Conservation (phyloP, 805 yeast genomes). For the Saturnispora sekii region DNA sequence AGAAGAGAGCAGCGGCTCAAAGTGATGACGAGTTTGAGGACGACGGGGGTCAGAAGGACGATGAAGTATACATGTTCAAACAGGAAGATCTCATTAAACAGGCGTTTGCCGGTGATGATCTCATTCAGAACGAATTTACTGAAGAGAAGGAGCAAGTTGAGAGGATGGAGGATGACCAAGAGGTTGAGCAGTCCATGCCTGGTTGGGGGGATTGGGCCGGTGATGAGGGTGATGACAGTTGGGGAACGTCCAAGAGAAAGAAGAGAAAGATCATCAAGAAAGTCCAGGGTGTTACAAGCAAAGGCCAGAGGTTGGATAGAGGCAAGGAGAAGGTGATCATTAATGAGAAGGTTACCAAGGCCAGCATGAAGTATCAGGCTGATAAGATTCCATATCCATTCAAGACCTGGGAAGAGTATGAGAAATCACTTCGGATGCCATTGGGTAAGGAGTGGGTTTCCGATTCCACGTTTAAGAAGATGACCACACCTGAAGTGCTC, state of each 20-base stretch:
- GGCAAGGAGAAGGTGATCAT: constrained; percentile 73
- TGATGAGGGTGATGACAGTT: constrained; percentile 19
- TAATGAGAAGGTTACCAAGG: constrained; percentile 79
- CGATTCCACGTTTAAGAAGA: constrained; percentile 72
- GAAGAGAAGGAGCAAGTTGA: constrained; percentile 60
- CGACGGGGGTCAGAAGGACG: constrained; percentile 37
- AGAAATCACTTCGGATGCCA: constrained; percentile 90
- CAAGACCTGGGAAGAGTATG: constrained; percentile 90
- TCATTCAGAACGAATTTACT: constrained; percentile 61
- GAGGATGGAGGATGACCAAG: constrained; percentile 71
- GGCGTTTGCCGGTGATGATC: constrained; percentile 98
- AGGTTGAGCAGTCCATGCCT: constrained; percentile 76
- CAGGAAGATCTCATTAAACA: constrained; percentile 77
- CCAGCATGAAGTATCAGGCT: constrained; percentile 76
- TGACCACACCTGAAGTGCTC: constrained; percentile 81
- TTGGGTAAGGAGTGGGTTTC: constrained; percentile 96
- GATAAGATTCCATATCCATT: constrained; percentile 91
- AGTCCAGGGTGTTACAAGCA: constrained; percentile 64
- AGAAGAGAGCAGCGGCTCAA: constrained; percentile 5
- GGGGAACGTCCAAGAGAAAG: constrained; percentile 28
- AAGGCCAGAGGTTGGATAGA: constrained; percentile 70
- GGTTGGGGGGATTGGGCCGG: constrained; percentile 99
- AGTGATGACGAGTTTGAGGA: constrained; percentile 30
- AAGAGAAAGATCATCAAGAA: constrained; percentile 60
- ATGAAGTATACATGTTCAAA: constrained; percentile 47